A percentile compares a stretch with the other conserved stretches of the same genome.
Evolutionary conservation across 768 basidiomycete species (phyloP).

Genomic region (Gloeopeniophorella convolvens): DNA sequence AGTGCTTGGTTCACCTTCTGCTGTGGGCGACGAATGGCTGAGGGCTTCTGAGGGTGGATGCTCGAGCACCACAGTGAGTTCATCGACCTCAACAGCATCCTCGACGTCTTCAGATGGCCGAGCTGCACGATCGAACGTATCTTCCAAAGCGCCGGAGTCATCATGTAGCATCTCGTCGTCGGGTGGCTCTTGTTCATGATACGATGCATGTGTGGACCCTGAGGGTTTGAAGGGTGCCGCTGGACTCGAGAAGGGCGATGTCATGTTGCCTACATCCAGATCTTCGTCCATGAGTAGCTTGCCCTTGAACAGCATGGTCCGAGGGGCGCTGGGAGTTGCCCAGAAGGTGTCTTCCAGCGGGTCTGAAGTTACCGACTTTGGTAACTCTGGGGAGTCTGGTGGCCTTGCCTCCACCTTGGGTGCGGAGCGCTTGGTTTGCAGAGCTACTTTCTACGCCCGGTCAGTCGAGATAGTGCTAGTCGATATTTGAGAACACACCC

Average conservation of each 20-base stretch:
- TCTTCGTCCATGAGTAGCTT: conserved; percentile 58
- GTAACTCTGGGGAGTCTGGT: conserved; percentile 22
- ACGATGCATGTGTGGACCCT: not conserved
- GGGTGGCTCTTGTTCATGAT: not conserved
- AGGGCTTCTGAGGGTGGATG: not conserved
- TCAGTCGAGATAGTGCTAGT: not conserved
- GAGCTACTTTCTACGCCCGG: conserved; percentile 25
- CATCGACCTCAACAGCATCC: not conserved
- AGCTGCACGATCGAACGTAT: conserved; percentile 12
- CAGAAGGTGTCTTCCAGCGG: conserved; percentile 55
- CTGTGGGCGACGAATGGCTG: not conserved
- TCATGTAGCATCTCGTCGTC: not conserved
- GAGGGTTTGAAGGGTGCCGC: conserved; percentile 24
- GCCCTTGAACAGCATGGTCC: conserved; percentile 57
- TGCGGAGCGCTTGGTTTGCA: conserved; percentile 21
- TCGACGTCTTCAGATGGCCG: not conserved
- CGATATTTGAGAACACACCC: conserved; percentile 24
- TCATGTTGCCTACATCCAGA: conserved; percentile 43
- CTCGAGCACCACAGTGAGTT: not conserved
- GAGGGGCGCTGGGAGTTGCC: conserved; percentile 51
- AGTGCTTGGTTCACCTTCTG: conserved; percentile 1
- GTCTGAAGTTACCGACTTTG: conserved; percentile 21
- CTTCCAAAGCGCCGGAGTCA: conserved; percentile 6
- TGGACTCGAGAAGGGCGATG: conserved; percentile 38
- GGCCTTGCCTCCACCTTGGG: conserved; percentile 19